Percentiles rank a stretch among this genome's conserved stretches.
Conservation (phyloP, 768 basidiomycete genomes). For the Austroboletus eburneus region DNA sequence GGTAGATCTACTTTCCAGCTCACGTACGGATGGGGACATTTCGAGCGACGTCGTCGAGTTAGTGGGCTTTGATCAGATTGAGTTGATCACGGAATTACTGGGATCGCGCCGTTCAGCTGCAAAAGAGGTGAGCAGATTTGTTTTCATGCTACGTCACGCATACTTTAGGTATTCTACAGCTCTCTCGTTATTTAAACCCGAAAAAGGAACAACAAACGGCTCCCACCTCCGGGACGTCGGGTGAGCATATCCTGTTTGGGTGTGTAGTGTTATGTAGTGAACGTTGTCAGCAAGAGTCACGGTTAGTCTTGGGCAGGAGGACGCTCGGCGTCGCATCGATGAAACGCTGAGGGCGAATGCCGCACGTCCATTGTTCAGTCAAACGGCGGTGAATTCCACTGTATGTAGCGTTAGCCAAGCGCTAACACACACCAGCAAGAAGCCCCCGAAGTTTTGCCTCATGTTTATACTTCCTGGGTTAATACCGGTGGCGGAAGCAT, state of each 20-base stretch:
- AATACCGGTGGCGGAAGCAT: constrained; percentile 52
- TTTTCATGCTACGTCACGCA: background rate
- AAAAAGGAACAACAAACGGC: background rate
- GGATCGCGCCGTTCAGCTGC: constrained; percentile 46
- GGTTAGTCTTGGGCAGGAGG: constrained; percentile 38
- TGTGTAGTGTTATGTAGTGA: background rate
- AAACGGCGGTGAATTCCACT: constrained; percentile 41
- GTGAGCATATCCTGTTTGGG: constrained; percentile 6
- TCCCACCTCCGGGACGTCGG: background rate
- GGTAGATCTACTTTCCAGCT: constrained; percentile 42
- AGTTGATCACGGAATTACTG: constrained; percentile 70
- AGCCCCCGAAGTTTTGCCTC: constrained; percentile 65
- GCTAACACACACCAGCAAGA: constrained; percentile 38
- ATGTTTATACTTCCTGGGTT: constrained; percentile 78
- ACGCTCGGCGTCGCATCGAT: constrained; percentile 61
- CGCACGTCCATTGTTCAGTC: constrained; percentile 60
- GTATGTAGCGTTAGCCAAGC: background rate
- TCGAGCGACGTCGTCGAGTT: constrained; percentile 75
- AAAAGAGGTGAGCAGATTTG: constrained; percentile 40
- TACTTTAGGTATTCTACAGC: constrained; percentile 8
- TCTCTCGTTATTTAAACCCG: constrained; percentile 9
- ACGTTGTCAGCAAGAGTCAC: background rate
- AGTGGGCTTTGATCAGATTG: constrained; percentile 81
- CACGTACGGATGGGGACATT: constrained; percentile 61
- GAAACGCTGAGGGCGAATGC: constrained; percentile 57